Evolutionary conservation across 768 basidiomycete genomes (phyloP).

Genomic region (Leccinum obscurum): DNA sequence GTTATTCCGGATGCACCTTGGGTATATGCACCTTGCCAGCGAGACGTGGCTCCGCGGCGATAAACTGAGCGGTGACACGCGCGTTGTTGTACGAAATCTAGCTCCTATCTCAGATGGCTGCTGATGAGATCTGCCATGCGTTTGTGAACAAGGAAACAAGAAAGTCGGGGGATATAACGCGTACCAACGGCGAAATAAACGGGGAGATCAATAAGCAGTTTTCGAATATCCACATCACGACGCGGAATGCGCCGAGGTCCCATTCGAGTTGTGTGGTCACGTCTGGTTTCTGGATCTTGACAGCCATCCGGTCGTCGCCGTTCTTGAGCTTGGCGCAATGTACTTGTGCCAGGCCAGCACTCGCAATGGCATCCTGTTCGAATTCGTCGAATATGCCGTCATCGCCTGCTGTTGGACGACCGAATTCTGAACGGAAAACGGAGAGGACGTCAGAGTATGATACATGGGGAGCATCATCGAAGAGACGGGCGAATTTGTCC

Average conservation of each 20-base stretch:
- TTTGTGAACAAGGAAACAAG: neutral
- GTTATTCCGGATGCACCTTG: constrained; percentile 62
- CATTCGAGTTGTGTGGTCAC: constrained; percentile 85
- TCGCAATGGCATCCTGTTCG: constrained; percentile 74
- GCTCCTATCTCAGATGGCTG: constrained; percentile 78
- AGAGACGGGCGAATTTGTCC: constrained; percentile 76
- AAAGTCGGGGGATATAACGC: constrained; percentile 22
- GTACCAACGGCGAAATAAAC: constrained; percentile 76
- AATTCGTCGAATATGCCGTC: constrained; percentile 76
- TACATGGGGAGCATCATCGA: constrained; percentile 88
- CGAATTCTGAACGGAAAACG: no score
- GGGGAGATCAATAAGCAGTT: constrained; percentile 84
- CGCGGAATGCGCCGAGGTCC: constrained; percentile 70
- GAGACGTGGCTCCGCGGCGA: constrained; percentile 71
- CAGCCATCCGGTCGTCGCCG: constrained; percentile 74
- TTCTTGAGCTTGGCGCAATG: constrained; percentile 67
- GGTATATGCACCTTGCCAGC: constrained; percentile 77
- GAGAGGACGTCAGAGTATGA: constrained; percentile 63
- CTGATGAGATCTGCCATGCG: constrained; percentile 65
- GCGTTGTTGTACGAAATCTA: constrained; percentile 81
- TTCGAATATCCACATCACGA: constrained; percentile 79
- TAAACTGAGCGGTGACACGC: constrained; percentile 60
- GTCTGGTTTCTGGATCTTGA: constrained; percentile 91
- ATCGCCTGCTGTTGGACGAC: constrained; percentile 43
- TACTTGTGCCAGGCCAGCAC: constrained; percentile 92